These are phyloP conservation scores for Stagonosporopsis chrysanthemi DNA, from an alignment of 2,329 filamentous ascomycete species.

Conservation along the genomic window DNA sequence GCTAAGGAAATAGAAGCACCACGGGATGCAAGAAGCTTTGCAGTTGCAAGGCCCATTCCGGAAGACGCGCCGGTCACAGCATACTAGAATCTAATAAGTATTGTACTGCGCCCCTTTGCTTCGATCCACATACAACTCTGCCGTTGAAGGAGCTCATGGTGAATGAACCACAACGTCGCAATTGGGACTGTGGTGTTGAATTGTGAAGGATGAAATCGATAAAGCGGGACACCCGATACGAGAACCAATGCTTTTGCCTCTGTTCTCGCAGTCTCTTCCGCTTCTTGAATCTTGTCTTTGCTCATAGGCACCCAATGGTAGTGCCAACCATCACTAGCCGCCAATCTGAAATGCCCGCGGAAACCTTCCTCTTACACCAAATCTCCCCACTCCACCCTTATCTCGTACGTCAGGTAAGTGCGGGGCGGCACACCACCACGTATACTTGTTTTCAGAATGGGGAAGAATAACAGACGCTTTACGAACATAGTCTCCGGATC, in stretches of 20 bases:
- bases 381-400: slow-evolving; percentile 6
- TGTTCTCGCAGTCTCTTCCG: background rate
- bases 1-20: slow-evolving; percentile 41
- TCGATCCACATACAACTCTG: background rate
- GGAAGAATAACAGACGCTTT: background rate
- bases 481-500: background rate
- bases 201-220: background rate
- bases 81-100: background rate
- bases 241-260: background rate
- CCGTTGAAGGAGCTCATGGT: slow-evolving; percentile 1
- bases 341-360: background rate
- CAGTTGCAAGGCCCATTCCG: slow-evolving; percentile 58
- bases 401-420: slow-evolving; percentile 2
- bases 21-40: slow-evolving; percentile 54
- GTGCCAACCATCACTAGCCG: background rate
- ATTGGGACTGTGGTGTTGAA: background rate
- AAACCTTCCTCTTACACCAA: slow-evolving; percentile 10
- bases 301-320: background rate
- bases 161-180: too few species aligned
- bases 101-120: too few species aligned
- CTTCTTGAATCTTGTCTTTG: background rate
- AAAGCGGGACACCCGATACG: background rate
- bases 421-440: background rate
- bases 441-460: background rate
- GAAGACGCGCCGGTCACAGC: slow-evolving; percentile 27